Base-by-base conservation (phyloP, 345 rosid species). In the Melaleuca alternifolia region DNA sequence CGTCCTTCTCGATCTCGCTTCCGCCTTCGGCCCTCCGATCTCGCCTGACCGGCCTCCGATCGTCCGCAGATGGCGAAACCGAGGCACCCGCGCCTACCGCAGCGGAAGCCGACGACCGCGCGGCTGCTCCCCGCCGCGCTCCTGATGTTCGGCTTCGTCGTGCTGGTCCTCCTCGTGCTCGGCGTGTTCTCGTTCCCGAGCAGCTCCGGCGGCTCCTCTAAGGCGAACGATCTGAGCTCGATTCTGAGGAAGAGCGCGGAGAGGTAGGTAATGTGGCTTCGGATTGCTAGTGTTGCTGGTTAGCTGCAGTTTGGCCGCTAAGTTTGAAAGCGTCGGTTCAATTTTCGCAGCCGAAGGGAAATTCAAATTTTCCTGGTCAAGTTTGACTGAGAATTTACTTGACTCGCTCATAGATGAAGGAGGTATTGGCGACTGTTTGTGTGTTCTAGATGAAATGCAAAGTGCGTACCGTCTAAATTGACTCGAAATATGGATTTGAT, bases 141-240 rank as follows among this genome's bases (percentile, higher is more conserved):
- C 84, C 84, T 94, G 77, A 89, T 92, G 90, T 90, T 93, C 90
- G 93, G 97, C 41, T 92, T 96, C 91, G 92, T 92, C 71, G 91
- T 93, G 84, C 87, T 97, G 88, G 86, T 96, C 87, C 96, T 96
- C 85, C 95, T 97, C 52, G 92, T 90, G 7, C 90, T 97, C 57
- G 97, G 97, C 20, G 93, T 95, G 84, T 88, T 94, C 90, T 95
- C 96, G 41, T 87, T 96, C 81, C 97, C 98, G 16, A 93, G 93
- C 92, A 84, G 85, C 87, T 90, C 92, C 85, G 89, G 84, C 20
- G 92, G 84, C 85, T 91, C 93, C 23, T 89, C 87, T 82, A 92
- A 91, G 85, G 93, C 98, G 44, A 92, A 94, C 90, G 99, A 96
- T 93, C 94, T 95, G 91, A 93, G 90, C 94, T 91, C 96, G 75